Base-by-base conservation (phyloP, 305 asterid species). In the Andrographis paniculata region DNA sequence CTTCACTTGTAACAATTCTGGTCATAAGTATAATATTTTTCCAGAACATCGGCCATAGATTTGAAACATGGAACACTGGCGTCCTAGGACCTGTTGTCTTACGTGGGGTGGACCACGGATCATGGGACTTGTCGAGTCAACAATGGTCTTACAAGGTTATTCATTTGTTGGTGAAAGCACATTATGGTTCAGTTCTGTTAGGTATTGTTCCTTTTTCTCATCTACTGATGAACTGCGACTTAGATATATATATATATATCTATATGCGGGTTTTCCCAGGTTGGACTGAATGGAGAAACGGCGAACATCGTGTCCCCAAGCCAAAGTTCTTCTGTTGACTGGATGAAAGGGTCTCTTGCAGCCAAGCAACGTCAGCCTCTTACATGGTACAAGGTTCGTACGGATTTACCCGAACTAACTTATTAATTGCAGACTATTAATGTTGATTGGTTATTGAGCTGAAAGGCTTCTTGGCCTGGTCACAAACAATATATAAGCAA, bases 101-200 rank as follows among this genome's bases (percentile, higher is more conserved):
- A 50, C 63, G 55, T 7, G 96, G 99, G 45, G 76, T 91, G 24
- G 78, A 77, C 56, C 69, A 66, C 18, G 96, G 96, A 35, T 55
- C 65, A 9, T 49, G 52, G 64, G 95, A 91, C 72, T 67, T 91
- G 40, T 86, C 99, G 0, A 21, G 73, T 74, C 85, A 80, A 69
- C 83, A 81, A 66, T 91, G 99, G 99, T 82, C 96, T 3, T 91
- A 91, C 78, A n/a, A n/a, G n/a, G n/a, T n/a, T n/a, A n/a, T n/a
- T n/a, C n/a, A n/a, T n/a, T n/a, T n/a, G n/a, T n/a, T n/a, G n/a
- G n/a, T n/a, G n/a, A n/a, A n/a, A n/a, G n/a, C n/a, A n/a, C n/a
- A n/a, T n/a, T n/a, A 80, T 78, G 94, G 98, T 89, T 42, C 17
- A 10, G 8, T 33, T 7, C 56, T 44, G 16, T 24, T 45, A 42